Conservation (phyloP, 768 basidiomycete genomes). For the Lepiota brunneoincarnata region DNA sequence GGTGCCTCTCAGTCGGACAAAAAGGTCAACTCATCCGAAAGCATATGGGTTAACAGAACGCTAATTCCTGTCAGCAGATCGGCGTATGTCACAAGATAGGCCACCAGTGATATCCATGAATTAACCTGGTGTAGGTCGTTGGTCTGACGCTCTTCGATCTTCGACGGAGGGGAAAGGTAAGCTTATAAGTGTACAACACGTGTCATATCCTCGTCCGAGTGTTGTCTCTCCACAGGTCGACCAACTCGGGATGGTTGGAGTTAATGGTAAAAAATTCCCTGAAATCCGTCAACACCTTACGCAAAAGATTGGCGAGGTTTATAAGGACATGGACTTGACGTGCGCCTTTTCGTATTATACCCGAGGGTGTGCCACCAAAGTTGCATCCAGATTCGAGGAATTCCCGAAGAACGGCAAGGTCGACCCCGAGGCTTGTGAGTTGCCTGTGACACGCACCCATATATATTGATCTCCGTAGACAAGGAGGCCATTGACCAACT, state of each 20-base stretch:
- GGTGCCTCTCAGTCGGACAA: constrained; percentile 96
- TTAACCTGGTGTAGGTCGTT: constrained; percentile 58
- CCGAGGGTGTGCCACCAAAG: background rate
- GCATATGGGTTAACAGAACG: background rate
- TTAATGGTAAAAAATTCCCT: constrained; percentile 86
- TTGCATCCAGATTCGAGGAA: constrained; percentile 60
- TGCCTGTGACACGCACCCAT: background rate
- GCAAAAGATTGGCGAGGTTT: constrained; percentile 78
- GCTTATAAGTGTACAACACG: background rate
- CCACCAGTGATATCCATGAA: background rate
- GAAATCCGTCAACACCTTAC: constrained; percentile 78
- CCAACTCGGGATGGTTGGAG: constrained; percentile 84
- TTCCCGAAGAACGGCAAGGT: constrained; percentile 70
- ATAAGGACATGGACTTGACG: constrained; percentile 86
- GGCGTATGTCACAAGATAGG: constrained; percentile 45
- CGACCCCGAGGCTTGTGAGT: constrained; percentile 82
- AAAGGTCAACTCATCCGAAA: constrained; percentile 51
- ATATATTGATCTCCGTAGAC: constrained; percentile 42
- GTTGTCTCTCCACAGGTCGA: constrained; percentile 46
- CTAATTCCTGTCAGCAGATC: constrained; percentile 40
- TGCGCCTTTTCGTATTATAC: constrained; percentile 32
- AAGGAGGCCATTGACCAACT: constrained; percentile 77
- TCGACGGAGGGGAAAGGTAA: constrained; percentile 75
- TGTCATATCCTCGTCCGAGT: background rate
- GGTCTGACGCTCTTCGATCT: constrained; percentile 89